Conservation (phyloP, 352 stramenopile genomes). For the Phytopythium montanum region DNA sequence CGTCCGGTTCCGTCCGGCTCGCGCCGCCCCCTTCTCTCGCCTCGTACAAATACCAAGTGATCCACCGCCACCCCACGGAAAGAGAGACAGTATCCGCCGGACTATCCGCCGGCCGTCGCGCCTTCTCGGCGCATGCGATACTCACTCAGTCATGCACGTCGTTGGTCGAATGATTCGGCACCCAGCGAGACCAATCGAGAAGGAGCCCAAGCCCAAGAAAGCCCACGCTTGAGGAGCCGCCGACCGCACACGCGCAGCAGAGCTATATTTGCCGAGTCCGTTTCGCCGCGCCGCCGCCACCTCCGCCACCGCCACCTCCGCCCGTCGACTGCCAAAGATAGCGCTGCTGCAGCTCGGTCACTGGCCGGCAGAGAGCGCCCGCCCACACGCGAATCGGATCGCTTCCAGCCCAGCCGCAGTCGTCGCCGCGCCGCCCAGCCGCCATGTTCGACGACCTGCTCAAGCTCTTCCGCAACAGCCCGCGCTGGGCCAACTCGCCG, state of each 20-base stretch:
- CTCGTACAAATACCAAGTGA: not conserved
- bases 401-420: not conserved
- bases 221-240: too few species aligned
- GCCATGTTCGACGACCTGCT: slow-evolving; percentile 68
- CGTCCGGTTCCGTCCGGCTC: not conserved
- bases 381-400: slow-evolving; percentile 9
- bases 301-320: too few species aligned
- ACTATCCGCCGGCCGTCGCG: not conserved
- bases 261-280: slow-evolving; percentile 5
- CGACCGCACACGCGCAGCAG: not conserved
- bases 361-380: slow-evolving; percentile 1
- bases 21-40: not conserved
- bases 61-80: not conserved
- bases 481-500: slow-evolving; percentile 72
- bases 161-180: not conserved
- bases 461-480: slow-evolving; percentile 81
- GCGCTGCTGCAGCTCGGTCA: slow-evolving; percentile 5
- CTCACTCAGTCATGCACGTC: not conserved
- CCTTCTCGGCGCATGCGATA: slow-evolving; percentile 1
- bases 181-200: not conserved
- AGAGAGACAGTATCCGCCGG: not conserved
- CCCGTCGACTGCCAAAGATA: slow-evolving; percentile 1
- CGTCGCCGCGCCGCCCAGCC: too few species aligned
- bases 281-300: not conserved
- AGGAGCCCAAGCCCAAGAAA: not conserved